Evolutionary conservation across 1,139 yeast species (phyloP), one percentile per base, ranked within the genome.

Genomic region (Protomyces macrosporus): DNA sequence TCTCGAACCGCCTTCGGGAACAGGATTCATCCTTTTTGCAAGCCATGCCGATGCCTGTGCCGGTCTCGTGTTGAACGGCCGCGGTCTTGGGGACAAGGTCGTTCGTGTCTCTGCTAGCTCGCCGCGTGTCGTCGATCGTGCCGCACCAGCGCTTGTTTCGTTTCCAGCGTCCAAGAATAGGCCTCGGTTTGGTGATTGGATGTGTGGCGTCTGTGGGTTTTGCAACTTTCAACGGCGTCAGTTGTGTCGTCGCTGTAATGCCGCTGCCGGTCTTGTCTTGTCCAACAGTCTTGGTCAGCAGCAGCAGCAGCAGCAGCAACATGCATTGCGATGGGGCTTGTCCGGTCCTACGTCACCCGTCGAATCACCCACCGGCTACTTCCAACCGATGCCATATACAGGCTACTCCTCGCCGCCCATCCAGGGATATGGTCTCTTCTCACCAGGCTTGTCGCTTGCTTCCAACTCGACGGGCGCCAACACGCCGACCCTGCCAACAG

Each of bases 151-250:
- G 60, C 78, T 91, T 65, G 81, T 89, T 0, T 89, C 95, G 7
- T 90, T 91, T 75, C 96, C 97, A 53, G 62, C 45, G 34, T 85
- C 89, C 58, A 90, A 90, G 71, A 90, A 90, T 74, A 82, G 95
- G 70, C 96, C 97, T 33, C 81, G 98, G 72, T 97, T 97, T 0
- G 98, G 98, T 33, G 98, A 91, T 73, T 91, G 98, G 98, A 88
- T 89, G 6, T 91, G 98, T 75, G 96, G 97, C 16, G 86, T 93
- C 5, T 91, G 98, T 78, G 97, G 97, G 0, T 91, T 91, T 72
- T 88, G 96, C 45, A 91, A 91, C 73, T 91, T 91, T 76, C 98
- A 91, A 75, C 83, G 97, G 71, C 82, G 98, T 75, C 88, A 95
- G 1, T 96, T 96, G 3, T 91, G 98, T 75, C 90, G 90, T 78